Evolutionary conservation across 495 filamentous ascomycete genomes (phyloP).

Genomic region (Podospora bellae-mahoneyi): DNA sequence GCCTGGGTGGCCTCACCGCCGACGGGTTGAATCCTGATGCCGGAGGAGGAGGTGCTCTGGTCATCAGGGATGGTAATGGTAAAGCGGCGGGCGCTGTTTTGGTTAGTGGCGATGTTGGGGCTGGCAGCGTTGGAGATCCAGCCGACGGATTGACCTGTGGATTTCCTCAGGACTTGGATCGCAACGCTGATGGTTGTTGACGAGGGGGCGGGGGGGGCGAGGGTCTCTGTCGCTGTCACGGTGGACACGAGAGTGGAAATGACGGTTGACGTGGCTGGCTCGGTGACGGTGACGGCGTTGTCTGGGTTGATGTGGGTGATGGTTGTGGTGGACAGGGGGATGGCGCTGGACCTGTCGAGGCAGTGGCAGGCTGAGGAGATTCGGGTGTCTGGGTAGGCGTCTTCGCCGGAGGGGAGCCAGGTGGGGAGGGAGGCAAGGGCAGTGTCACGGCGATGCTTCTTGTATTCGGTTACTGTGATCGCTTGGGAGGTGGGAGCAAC

Average conservation of each 20-base stretch:
- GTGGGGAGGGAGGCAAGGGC: not conserved
- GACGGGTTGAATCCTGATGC: not conserved
- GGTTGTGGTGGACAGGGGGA: conserved; percentile 5
- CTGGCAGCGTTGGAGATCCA: conserved; percentile 1
- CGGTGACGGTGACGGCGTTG: not conserved
- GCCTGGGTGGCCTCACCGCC: too few relatives aligned
- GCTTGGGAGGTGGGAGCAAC: not conserved
- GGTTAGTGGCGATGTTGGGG: not conserved
- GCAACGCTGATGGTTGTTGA: not conserved
- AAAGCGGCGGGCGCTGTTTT: not conserved
- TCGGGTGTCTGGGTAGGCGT: not conserved
- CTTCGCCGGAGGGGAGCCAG: not conserved
- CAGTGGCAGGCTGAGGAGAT: conserved; percentile 12
- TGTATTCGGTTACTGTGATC: not conserved
- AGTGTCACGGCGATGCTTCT: not conserved
- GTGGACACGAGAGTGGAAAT: not conserved
- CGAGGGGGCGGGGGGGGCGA: not conserved
- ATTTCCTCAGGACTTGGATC: not conserved
- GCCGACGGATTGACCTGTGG: not conserved
- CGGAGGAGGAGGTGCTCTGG: not conserved
- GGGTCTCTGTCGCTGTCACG: not conserved
- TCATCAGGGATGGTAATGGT: not conserved
- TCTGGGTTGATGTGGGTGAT: conserved; percentile 11
- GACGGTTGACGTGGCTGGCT: conserved; percentile 11
- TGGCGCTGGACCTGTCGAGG: conserved; percentile 7